These are phyloP conservation scores for Ganoderma boninense DNA, from an alignment of 1,284 basidiomycete genomes.

Conservation along the genomic window DNA sequence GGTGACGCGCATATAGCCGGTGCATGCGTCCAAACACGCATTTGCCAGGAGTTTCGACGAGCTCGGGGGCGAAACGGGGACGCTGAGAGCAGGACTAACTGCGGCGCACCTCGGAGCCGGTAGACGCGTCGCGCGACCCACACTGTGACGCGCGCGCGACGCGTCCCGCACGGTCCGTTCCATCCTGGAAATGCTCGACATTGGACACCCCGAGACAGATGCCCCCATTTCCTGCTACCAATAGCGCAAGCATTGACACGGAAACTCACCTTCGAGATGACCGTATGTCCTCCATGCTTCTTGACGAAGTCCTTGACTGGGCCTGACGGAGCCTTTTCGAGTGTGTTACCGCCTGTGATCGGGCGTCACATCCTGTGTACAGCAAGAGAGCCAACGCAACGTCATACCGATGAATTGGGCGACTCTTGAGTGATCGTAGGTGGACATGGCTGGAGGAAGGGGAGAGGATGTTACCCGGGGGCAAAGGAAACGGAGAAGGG, in stretches of 20 bases:
- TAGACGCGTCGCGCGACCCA: slow-evolving; percentile 16
- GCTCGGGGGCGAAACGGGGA: neutral
- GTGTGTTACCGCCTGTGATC: slow-evolving; percentile 85
- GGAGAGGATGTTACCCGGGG: slow-evolving; percentile 8
- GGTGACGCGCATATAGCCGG: slow-evolving; percentile 8
- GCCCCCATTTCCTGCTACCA: neutral
- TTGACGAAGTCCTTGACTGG: slow-evolving; percentile 94
- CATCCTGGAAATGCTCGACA: neutral
- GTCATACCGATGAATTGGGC: slow-evolving; percentile 85
- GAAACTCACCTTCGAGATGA: slow-evolving; percentile 90
- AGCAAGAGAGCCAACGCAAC: slow-evolving; percentile 1
- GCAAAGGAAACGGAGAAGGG: slow-evolving; percentile 21
- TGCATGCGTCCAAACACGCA: slow-evolving; percentile 9
- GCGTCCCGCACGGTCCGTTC: slow-evolving; percentile 8
- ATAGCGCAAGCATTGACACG: neutral
- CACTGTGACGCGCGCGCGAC: slow-evolving; percentile 24
- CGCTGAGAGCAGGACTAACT: neutral
- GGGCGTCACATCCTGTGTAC: slow-evolving; percentile 18
- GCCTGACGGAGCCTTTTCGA: slow-evolving; percentile 85
- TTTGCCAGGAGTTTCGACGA: slow-evolving; percentile 9
- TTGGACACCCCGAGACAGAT: too few relatives aligned
- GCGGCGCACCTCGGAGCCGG: neutral
- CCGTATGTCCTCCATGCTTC: slow-evolving; percentile 93
- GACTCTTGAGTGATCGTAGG: slow-evolving; percentile 82
- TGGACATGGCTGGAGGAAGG: slow-evolving; percentile 56